Conservation (phyloP, 2,329 filamentous ascomycete species). For the Phialemonium atrogriseum region DNA sequence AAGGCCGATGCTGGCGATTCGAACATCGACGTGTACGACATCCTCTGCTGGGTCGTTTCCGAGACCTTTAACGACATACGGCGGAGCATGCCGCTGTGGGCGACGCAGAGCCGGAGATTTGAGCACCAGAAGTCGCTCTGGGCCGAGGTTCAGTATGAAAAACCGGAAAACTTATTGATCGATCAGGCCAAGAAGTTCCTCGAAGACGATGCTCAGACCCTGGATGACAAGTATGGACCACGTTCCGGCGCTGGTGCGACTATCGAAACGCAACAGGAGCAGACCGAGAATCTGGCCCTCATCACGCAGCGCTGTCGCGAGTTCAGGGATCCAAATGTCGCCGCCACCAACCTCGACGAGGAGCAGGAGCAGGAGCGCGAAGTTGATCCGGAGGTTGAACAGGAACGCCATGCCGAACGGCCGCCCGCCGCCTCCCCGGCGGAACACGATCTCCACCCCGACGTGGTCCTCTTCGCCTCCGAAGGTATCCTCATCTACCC, state of each 20-base stretch:
- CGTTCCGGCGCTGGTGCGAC: constrained; percentile 1
- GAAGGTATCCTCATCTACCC: constrained; percentile 20
- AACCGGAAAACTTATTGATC: constrained; percentile 10
- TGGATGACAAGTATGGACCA: constrained; percentile 45
- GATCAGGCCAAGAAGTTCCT: constrained; percentile 34
- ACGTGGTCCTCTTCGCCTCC: constrained; percentile 31
- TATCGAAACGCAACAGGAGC: constrained; percentile 1
- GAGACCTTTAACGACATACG: constrained; percentile 45
- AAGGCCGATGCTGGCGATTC: constrained; percentile 4
- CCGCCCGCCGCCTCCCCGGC: constrained; percentile 30
- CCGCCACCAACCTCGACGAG: constrained; percentile 39
- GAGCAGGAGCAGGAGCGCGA: constrained; percentile 69
- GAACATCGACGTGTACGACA: constrained; percentile 39
- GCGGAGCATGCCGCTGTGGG: constrained; percentile 50
- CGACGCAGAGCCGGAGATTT: constrained; percentile 46
- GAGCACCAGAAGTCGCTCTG: constrained; percentile 30
- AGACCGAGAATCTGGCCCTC: constrained; percentile 5
- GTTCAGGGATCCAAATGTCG: constrained; percentile 22
- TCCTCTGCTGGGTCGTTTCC: constrained; percentile 50
- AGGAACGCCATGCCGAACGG: constrained; percentile 46
- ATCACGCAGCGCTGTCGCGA: constrained; percentile 27
- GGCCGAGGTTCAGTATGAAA: constrained; percentile 9
- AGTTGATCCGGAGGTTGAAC: constrained; percentile 54
- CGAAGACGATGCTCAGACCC: constrained; percentile 43
- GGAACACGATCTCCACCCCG: constrained; percentile 31